These are phyloP conservation scores for Penicillium sp. DNA, from an alignment of 2,329 filamentous ascomycete genomes.

Conservation along the genomic window DNA sequence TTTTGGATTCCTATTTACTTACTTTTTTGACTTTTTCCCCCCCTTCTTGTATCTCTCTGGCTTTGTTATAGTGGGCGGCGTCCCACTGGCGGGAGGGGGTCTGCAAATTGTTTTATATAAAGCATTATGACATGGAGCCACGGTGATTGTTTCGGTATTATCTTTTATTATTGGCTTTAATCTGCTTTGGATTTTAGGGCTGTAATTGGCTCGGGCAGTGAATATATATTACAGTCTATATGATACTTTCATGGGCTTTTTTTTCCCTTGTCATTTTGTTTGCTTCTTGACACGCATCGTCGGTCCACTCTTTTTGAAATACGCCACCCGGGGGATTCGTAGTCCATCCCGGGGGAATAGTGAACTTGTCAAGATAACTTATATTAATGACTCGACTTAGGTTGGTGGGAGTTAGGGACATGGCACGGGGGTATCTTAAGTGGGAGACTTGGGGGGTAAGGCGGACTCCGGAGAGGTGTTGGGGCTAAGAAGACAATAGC, in stretches of 20 bases:
- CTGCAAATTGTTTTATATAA: slow-evolving; percentile 19
- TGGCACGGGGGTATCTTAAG: too few species aligned
- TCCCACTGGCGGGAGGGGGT: slow-evolving; percentile 23
- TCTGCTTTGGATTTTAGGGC: slow-evolving; percentile 11
- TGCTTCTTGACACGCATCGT: background rate
- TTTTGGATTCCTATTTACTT: slow-evolving; percentile 6
- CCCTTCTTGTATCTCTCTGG: slow-evolving; percentile 2
- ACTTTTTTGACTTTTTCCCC: slow-evolving; percentile 7
- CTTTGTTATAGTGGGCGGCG: slow-evolving; percentile 22
- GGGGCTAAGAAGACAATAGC: too few species aligned
- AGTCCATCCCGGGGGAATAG: too few species aligned
- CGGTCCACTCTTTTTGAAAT: too few species aligned
- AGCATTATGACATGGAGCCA: slow-evolving; percentile 32
- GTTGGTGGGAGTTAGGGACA: too few species aligned
- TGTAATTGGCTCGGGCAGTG: slow-evolving; percentile 11
- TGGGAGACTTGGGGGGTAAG: too few species aligned
- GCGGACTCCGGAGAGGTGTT: too few species aligned
- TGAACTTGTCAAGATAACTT: too few species aligned
- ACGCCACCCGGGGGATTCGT: too few species aligned
- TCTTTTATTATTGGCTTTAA: slow-evolving; percentile 11
- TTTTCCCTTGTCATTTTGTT: background rate
- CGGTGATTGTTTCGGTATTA: slow-evolving; percentile 21
- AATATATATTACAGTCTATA: slow-evolving; percentile 15
- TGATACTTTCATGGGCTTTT: background rate
- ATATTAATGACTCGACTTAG: too few species aligned